Percentiles rank a stretch among this genome's conserved stretches.
These are phyloP conservation scores for Cladosporium sp. DNA, from an alignment of 2,329 filamentous ascomycete species.

Conservation along the genomic window DNA sequence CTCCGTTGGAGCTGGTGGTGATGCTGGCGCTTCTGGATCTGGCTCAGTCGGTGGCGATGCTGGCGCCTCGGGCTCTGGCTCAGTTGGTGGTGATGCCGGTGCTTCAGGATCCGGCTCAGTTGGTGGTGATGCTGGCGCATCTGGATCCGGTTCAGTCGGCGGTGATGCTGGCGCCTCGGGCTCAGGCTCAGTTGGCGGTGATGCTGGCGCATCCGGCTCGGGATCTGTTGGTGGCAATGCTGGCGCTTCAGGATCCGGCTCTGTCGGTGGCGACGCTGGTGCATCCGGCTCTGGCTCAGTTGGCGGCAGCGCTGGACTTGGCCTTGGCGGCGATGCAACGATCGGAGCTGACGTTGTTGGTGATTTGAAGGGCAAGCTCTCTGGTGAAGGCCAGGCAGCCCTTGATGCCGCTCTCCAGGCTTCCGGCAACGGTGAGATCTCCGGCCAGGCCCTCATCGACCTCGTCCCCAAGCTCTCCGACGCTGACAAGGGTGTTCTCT, in stretches of 20 bases:
- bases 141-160: background rate
- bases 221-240: background rate
- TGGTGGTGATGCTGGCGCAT: background rate
- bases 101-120: background rate
- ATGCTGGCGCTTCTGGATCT: background rate
- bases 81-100: background rate
- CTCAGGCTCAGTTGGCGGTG: background rate
- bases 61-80: background rate
- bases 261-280: background rate
- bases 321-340: background rate
- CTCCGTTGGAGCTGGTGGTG: background rate
- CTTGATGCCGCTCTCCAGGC: background rate
- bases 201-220: background rate
- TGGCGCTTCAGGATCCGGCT: background rate
- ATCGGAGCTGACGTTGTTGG: background rate
- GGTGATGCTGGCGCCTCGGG: background rate
- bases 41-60: background rate
- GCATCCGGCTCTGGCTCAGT: background rate
- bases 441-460: background rate
- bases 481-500: background rate
- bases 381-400: background rate
- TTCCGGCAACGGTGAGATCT: background rate
- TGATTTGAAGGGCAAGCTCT: background rate
- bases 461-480: background rate
- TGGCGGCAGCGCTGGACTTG: slow-evolving; percentile 19